Evolutionary conservation across 108 stramenopile species (phyloP), one percentile per base, ranked within the genome.

Genomic region (Nitzschia sp.): DNA sequence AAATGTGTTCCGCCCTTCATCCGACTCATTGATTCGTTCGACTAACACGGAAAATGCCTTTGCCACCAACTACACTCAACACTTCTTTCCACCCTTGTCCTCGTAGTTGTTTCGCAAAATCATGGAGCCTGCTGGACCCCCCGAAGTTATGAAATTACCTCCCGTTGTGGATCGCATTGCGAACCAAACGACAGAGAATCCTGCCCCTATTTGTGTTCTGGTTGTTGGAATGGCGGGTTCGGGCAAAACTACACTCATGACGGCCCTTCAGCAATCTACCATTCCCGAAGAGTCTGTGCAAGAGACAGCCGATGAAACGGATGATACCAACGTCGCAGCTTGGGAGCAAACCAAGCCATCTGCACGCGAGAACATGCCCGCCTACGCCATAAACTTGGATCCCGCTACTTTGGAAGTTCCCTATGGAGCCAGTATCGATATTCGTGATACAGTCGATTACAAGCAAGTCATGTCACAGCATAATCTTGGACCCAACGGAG

Each of bases 391-490:
- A 57, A 99, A 99, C 84, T 83, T 98, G 60, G 99, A 98, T 76
- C 99, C 99, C 17, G 99, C 97, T 25, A 95, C 96, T 0, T 79
- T 86, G 77, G 73, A 83, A 63, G 75, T 97, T 0, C 97, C 99
- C 15, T 98, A 93, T 72, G 80, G 76, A 7, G 91, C 95, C 15
- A 92, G 92, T 64, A 99, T 99, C 63, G 99, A 99, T 77, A 99
- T 99, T 71, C 89, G 99, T 3, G 99, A 99, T 64, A 98, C 97
- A 0, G 95, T 99, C 26, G 88, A 98, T 69, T 98, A 99, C 86
- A 90, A 97, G 53, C 84, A 95, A 69, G 98, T 99, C 39, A 99
- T 99, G 99, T 70, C 81, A 58, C 96, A 98, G 74, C 98, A 99
- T 70, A 86, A 89, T 46, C 80, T 99, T 3, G 99, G 99, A 40